Evolutionary conservation across 805 yeast species (phyloP).

Genomic region (Zygosaccharomyces rouxii): DNA sequence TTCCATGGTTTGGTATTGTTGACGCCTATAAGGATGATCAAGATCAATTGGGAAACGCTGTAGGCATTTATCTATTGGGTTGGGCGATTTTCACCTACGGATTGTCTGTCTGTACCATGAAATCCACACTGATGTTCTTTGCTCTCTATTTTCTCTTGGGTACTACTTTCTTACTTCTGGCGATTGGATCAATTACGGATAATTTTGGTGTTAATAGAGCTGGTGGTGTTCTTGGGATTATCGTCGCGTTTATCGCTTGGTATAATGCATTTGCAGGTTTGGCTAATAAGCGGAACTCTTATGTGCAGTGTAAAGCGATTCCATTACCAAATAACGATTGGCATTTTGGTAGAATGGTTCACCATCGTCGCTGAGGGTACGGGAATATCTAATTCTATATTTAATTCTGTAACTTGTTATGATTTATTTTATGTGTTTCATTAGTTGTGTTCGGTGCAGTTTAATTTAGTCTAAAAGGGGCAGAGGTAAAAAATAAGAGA

Average conservation of each 20-base stretch:
- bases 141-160: slow-evolving; percentile 49
- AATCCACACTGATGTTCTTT: slow-evolving; percentile 64
- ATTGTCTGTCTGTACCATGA: slow-evolving; percentile 49
- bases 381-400: not conserved
- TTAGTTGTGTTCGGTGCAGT: not conserved
- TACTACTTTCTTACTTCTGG: slow-evolving; percentile 52
- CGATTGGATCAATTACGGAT: slow-evolving; percentile 48
- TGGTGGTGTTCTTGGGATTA: slow-evolving; percentile 62
- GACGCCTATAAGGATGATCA: slow-evolving; percentile 45
- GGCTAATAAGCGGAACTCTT: slow-evolving; percentile 58
- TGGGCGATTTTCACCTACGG: slow-evolving; percentile 62
- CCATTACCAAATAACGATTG: slow-evolving; percentile 33
- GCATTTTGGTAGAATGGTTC: slow-evolving; percentile 3
- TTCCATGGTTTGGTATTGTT: slow-evolving; percentile 56
- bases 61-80: slow-evolving; percentile 56
- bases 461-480: not conserved
- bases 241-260: slow-evolving; percentile 61
- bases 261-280: slow-evolving; percentile 69
- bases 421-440: not conserved
- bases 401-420: not conserved
- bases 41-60: slow-evolving; percentile 42
- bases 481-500: not conserved
- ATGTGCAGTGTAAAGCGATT: slow-evolving; percentile 31
- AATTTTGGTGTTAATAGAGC: slow-evolving; percentile 43
- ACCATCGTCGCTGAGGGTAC: not conserved